phyloP scores from a whole-genome alignment of 345 rosid genomes.

The Moringa oleifera region DNA sequence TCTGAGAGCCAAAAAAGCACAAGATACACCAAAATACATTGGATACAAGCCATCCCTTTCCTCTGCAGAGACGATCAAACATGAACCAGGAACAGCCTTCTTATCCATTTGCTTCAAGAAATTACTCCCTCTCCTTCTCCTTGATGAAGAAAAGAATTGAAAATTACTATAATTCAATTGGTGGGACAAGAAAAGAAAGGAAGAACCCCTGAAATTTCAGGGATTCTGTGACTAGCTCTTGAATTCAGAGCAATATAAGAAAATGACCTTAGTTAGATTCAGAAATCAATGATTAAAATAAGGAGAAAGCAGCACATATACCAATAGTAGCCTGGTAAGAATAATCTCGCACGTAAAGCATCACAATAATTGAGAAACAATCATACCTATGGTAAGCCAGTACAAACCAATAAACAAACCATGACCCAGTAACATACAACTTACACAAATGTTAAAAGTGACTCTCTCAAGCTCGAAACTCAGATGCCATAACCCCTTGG shows the following conservation, averaged over 20 bases:
- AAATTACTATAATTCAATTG: not conserved
- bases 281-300: not conserved
- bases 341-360: constrained; percentile 16
- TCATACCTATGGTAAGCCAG: constrained; percentile 2
- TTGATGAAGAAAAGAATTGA: not conserved
- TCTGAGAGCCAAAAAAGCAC: constrained; percentile 51
- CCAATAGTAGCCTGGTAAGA: constrained; percentile 1
- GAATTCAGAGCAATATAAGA: not conserved
- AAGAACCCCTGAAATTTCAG: not conserved
- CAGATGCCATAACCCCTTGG: constrained; percentile 4
- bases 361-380: constrained; percentile 25
- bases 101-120: constrained; percentile 37
- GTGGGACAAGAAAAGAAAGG: not conserved
- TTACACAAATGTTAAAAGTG: constrained; percentile 16
- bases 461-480: constrained; percentile 5
- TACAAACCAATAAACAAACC: not conserved
- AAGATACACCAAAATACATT: constrained; percentile 64
- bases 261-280: not conserved
- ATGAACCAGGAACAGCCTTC: constrained; percentile 23
- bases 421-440: constrained; percentile 3
- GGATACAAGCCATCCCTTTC: constrained; percentile 40
- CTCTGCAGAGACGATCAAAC: constrained; percentile 22
- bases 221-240: not conserved
- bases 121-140: constrained; percentile 23
- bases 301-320: not conserved